phyloP scores from a whole-genome alignment of 805 yeast genomes.

The Candida rishiriensis region DNA sequence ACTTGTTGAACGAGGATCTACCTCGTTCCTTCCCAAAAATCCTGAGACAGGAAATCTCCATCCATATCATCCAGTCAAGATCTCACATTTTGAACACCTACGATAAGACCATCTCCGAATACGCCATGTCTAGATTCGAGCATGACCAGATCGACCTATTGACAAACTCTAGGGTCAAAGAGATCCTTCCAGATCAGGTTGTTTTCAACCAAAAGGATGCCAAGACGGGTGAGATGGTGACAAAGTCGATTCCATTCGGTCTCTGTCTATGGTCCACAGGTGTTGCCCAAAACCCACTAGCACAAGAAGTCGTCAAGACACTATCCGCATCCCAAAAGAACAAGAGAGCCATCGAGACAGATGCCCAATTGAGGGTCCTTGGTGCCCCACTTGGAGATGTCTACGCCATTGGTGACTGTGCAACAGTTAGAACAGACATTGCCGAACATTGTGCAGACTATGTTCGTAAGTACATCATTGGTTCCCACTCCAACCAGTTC shows the following conservation, averaged over 20 bases:
- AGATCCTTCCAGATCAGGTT: constrained; percentile 52
- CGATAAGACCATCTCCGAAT: constrained; percentile 59
- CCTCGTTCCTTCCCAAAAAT: constrained; percentile 53
- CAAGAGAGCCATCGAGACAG: constrained; percentile 71
- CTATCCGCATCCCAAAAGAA: constrained; percentile 49
- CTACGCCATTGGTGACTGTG: constrained; percentile 70
- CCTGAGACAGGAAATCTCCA: constrained; percentile 57
- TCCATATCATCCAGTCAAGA: constrained; percentile 66
- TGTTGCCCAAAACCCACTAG: constrained; percentile 60
- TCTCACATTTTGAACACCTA: constrained; percentile 65
- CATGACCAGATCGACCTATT: constrained; percentile 60
- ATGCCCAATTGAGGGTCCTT: constrained; percentile 62
- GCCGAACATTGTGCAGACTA: constrained; percentile 52
- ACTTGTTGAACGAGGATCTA: constrained; percentile 61
- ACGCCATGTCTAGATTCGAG: constrained; percentile 59
- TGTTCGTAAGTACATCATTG: constrained; percentile 42
- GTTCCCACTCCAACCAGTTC: constrained; percentile 35
- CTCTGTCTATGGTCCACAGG: constrained; percentile 76
- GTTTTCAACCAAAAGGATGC: constrained; percentile 47
- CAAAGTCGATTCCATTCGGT: constrained; percentile 58
- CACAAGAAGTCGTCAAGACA: constrained; percentile 48
- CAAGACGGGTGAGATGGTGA: constrained; percentile 34
- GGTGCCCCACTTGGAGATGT: constrained; percentile 68
- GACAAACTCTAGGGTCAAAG: constrained; percentile 60
- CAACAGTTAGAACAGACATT: constrained; percentile 58